Evolutionary conservation across 1,139 yeast genomes (phyloP), one percentile per base, ranked within the genome.

Genomic region (Nakaseomyces uthaithaninus): DNA sequence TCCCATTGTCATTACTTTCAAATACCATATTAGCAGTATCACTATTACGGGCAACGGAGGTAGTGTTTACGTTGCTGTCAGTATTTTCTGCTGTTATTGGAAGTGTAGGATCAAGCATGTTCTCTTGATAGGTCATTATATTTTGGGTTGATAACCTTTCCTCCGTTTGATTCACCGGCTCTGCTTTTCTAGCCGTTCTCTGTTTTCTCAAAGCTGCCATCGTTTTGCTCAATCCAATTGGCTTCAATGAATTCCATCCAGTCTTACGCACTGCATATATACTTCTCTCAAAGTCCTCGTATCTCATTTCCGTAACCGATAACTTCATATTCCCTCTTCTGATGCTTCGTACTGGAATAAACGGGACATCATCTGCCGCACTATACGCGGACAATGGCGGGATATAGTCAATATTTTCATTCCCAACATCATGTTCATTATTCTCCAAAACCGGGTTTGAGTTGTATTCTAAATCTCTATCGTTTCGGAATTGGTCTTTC

Each of bases 201-300:
- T 31, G 34, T 11, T 41, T 25, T 24, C 35, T 34, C 11, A 27
- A 25, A 24, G 33, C 27, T 11, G 30, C 34, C 50, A 51, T 38
- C 1, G 57, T 54, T 20, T 47, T 49, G 4, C 41, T 46, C 8
- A 55, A 42, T 8, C 63, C 63, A 20, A 58, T 48, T 2, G 62
- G 59, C 27, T 46, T 43, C 9, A 59, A 43, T 24, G 37, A 33
- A 26, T 48, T 43, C 44, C 47, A 44, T 1, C 63, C 63, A 9
- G 54, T 26, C 14, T 45, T 45, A 18, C 54, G 36, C 24, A 53
- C 46, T 22, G 44, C 40, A 10, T 42, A 34, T 24, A 43, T 20
- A 27, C 45, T 37, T 20, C 35, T 40, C 42, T 36, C 41, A 14
- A 31, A 39, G 38, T 34, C 42, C 11, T 45, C 48, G 8, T 42